A percentile compares a stretch with the other conserved stretches of the same genome.
phyloP scores from a whole-genome alignment of 1,284 basidiomycete genomes.

The Cutaneotrichosporon cutaneum region DNA sequence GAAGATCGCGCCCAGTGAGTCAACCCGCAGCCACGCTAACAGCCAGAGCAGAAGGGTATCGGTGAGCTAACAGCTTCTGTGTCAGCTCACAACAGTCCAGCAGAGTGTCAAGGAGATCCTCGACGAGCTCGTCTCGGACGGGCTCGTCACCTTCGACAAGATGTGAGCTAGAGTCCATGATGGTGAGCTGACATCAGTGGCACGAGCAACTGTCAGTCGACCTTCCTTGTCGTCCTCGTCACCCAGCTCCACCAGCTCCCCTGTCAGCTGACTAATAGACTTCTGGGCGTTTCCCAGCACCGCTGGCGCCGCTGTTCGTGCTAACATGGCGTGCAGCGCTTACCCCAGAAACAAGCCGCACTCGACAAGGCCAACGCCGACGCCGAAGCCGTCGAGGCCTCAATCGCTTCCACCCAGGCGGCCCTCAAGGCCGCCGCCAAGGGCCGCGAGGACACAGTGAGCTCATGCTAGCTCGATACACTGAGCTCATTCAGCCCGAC shows the following conservation, averaged over 20 bases:
- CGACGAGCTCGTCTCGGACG: constrained; percentile 77
- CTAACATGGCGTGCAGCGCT: neutral
- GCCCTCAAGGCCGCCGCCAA: constrained; percentile 2
- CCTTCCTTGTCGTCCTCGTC: neutral
- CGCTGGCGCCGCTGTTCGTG: constrained; percentile 67
- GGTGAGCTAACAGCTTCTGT: constrained; percentile 55
- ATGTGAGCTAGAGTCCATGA: constrained; percentile 54
- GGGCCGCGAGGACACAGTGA: constrained; percentile 65
- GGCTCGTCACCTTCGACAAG: constrained; percentile 77
- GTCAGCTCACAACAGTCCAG: constrained; percentile 59
- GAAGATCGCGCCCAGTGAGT: constrained; percentile 58
- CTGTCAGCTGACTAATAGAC: constrained; percentile 57
- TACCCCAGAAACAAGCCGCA: constrained; percentile 53
- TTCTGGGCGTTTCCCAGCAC: constrained; percentile 92
- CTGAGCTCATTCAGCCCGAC: constrained; percentile 56
- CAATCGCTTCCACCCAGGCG: neutral
- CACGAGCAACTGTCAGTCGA: constrained; percentile 74
- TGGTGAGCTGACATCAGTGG: constrained; percentile 54
- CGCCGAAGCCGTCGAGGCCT: constrained; percentile 53
- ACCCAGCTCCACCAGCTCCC: neutral
- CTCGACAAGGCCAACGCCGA: constrained; percentile 61
- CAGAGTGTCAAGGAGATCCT: constrained; percentile 85
- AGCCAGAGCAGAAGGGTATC: constrained; percentile 81
- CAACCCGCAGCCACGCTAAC: constrained; percentile 40
- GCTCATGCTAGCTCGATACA: constrained; percentile 39